These are phyloP conservation scores for Xylariaceae sp. DNA, from an alignment of 2,329 filamentous ascomycete genomes.

Conservation along the genomic window DNA sequence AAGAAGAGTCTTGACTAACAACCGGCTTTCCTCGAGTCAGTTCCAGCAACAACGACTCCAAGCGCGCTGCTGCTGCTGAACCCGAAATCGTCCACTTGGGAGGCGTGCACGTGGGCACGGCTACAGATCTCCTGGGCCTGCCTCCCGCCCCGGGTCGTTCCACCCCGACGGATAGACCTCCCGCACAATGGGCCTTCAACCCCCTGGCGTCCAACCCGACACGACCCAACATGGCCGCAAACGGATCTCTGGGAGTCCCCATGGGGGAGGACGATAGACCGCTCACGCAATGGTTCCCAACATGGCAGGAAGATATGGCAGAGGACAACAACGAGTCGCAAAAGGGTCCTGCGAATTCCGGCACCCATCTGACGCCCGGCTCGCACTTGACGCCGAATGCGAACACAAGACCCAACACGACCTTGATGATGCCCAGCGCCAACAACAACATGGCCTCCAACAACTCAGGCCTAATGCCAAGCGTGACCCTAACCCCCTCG, in stretches of 20 bases:
- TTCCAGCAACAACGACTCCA: conserved; percentile 12
- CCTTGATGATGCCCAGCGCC: not conserved
- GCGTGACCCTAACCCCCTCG: not conserved
- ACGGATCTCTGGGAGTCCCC: not conserved
- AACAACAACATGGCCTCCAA: no score
- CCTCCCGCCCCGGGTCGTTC: conserved; percentile 14
- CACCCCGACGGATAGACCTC: conserved; percentile 9
- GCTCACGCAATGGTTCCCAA: conserved; percentile 20
- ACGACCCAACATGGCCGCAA: not conserved
- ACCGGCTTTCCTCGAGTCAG: conserved; percentile 4
- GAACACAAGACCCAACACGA: not conserved
- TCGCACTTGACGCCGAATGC: not conserved
- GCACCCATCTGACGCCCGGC: not conserved
- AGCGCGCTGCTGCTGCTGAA: conserved; percentile 6
- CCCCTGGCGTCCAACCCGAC: conserved; percentile 17
- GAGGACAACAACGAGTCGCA: conserved; percentile 8
- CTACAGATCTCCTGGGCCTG: conserved; percentile 6
- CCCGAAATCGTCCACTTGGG: conserved; percentile 26
- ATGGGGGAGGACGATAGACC: conserved; percentile 11
- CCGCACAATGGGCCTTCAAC: conserved; percentile 20
- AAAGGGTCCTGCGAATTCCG: not conserved
- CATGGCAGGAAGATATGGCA: not conserved
- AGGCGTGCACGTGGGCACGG: conserved; percentile 20
- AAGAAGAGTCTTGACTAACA: conserved; percentile 3
- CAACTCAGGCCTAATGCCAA: not conserved